phyloP scores from a whole-genome alignment of 2,329 filamentous ascomycete species.

The Teratosphaeria pseudoeucalypti region DNA sequence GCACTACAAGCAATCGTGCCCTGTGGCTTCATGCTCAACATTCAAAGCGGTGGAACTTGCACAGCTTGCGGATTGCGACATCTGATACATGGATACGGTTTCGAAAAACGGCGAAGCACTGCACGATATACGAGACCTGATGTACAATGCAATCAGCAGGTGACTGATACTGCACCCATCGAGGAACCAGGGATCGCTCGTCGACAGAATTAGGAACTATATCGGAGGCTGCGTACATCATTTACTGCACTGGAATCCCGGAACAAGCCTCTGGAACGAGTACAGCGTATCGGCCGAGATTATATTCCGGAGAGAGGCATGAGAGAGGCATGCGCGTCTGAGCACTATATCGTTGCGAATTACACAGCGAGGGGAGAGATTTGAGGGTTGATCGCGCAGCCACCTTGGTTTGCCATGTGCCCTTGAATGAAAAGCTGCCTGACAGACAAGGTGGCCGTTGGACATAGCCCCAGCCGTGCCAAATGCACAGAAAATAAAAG shows the following conservation, averaged over 20 bases:
- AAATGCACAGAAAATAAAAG: too few relatives aligned
- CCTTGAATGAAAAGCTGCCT: too few relatives aligned
- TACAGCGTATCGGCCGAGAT: background rate
- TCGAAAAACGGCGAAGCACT: background rate
- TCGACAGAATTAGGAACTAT: background rate
- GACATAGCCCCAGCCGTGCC: too few relatives aligned
- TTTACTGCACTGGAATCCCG: background rate
- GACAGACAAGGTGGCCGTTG: too few relatives aligned
- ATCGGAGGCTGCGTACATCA: background rate
- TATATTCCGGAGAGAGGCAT: background rate
- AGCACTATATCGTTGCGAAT: background rate
- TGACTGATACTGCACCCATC: background rate
- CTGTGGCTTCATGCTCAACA: background rate
- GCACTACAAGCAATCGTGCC: background rate
- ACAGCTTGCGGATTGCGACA: background rate
- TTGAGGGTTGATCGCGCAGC: background rate
- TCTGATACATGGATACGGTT: background rate
- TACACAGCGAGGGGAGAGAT: background rate
- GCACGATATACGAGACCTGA: background rate
- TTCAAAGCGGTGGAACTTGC: background rate
- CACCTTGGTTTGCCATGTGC: background rate
- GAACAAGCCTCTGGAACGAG: background rate
- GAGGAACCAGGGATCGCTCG: background rate
- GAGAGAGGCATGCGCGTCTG: background rate
- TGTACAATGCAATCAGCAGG: background rate